Conservation (phyloP, 441 rosid genomes). For the Pelargonium fulgidum region DNA sequence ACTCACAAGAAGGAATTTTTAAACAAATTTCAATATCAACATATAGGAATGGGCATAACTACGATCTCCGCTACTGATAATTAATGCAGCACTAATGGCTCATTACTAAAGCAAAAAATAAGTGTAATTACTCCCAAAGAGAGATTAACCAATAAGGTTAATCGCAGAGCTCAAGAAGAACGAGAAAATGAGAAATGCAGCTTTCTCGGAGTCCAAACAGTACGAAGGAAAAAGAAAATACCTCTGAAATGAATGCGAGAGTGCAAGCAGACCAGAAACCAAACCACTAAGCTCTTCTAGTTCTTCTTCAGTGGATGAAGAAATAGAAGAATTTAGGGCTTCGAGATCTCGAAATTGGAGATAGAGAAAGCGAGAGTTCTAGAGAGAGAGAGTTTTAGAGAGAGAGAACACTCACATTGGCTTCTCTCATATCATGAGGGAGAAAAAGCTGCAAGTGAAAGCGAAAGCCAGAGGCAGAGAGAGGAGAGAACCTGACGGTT, state of each 20-base stretch:
- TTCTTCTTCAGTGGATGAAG: background rate
- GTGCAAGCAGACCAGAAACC: background rate
- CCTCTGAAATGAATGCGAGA: background rate
- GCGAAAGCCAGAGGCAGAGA: background rate
- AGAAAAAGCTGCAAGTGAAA: conserved; percentile 7
- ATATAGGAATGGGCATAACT: background rate
- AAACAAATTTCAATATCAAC: background rate
- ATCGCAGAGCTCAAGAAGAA: background rate
- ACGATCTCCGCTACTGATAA: background rate
- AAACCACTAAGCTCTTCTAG: background rate
- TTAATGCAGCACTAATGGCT: background rate
- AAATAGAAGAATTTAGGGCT: conserved; percentile 11
- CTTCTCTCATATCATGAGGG: background rate
- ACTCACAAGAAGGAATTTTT: background rate
- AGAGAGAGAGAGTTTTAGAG: conserved; percentile 12
- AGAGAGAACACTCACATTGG: background rate
- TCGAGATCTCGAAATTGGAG: conserved; percentile 14
- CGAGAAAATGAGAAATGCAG: background rate
- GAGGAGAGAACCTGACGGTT: background rate
- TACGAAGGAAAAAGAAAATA: background rate
- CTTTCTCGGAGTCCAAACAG: conserved; percentile 11
- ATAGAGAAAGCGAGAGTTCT: conserved; percentile 3
- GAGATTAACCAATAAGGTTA: background rate
- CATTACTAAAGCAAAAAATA: background rate
- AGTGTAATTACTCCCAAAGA: background rate